Percentiles rank a stretch among this genome's conserved stretches.
Evolutionary conservation across 495 filamentous ascomycete genomes (phyloP).

Genomic region (Aspergillus taichungensis): DNA sequence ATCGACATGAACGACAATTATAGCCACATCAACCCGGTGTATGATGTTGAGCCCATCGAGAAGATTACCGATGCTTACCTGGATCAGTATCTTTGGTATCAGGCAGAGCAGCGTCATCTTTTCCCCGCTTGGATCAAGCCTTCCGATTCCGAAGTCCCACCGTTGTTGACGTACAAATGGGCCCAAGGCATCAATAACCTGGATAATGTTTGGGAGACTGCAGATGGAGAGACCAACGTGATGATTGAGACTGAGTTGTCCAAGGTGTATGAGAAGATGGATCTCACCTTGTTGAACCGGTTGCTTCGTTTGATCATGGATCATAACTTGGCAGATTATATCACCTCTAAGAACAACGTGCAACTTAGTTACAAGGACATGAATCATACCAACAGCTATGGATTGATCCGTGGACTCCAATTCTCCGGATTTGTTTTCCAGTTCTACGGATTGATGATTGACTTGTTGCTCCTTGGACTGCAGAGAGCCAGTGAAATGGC

Average conservation of each 20-base stretch:
- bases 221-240: constrained; percentile 95
- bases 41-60: constrained; percentile 98
- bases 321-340: constrained; percentile 98
- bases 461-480: constrained; percentile 84
- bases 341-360: constrained; percentile 99
- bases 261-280: constrained; percentile 99
- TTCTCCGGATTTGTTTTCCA: constrained; percentile 99
- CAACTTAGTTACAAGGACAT: constrained; percentile 99
- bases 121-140: constrained; percentile 99
- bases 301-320: constrained; percentile 96
- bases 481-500: constrained; percentile 96
- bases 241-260: constrained; percentile 98
- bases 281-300: constrained; percentile 90
- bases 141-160: constrained; percentile 97
- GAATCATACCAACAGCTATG: constrained; percentile 99
- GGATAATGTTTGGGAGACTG: constrained; percentile 91
- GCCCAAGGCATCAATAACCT: constrained; percentile 99
- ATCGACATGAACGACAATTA: constrained; percentile 99
- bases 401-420: constrained; percentile 93
- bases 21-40: constrained; percentile 96
- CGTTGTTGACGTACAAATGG: constrained; percentile 96
- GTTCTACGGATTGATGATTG: constrained; percentile 94
- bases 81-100: constrained; percentile 99
- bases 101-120: constrained; percentile 94
- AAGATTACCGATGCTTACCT: constrained; percentile 99